Evolutionary conservation across 768 basidiomycete species (phyloP).

Genomic region (Hygrocybe coccinea): DNA sequence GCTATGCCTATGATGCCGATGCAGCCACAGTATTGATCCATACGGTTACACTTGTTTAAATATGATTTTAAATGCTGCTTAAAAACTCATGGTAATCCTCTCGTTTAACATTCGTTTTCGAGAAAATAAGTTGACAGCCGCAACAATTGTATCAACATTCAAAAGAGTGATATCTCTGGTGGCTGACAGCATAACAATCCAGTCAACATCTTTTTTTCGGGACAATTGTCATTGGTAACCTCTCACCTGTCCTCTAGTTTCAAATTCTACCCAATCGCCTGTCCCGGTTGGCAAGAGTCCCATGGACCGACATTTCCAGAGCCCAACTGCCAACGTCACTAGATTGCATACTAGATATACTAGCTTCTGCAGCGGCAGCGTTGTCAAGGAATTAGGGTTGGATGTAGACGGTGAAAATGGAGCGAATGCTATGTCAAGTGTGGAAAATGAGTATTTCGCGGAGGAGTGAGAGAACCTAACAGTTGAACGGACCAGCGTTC

Average conservation of each 20-base stretch:
- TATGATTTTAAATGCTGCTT: too few species aligned
- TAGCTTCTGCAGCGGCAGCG: constrained; percentile 65
- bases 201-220: neutral
- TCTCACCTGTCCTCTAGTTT: constrained; percentile 64
- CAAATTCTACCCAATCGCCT: constrained; percentile 93
- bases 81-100: too few species aligned
- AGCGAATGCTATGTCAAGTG: constrained; percentile 51
- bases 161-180: neutral
- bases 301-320: constrained; percentile 94
- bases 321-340: constrained; percentile 72
- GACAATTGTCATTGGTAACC: neutral
- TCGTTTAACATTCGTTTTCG: too few species aligned
- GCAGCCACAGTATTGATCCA: too few species aligned
- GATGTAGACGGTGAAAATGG: constrained; percentile 66
- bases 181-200: neutral
- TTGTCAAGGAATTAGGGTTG: constrained; percentile 44
- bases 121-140: too few species aligned
- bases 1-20: too few species aligned
- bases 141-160: too few species aligned
- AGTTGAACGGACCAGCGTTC: constrained; percentile 57
- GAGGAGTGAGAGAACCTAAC: neutral
- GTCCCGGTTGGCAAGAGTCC: constrained; percentile 86
- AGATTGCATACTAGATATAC: constrained; percentile 70
- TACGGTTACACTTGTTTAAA: too few species aligned
- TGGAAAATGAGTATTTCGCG: neutral